Base-by-base conservation (phyloP, 441 rosid genomes). In the Capsella rubella region DNA sequence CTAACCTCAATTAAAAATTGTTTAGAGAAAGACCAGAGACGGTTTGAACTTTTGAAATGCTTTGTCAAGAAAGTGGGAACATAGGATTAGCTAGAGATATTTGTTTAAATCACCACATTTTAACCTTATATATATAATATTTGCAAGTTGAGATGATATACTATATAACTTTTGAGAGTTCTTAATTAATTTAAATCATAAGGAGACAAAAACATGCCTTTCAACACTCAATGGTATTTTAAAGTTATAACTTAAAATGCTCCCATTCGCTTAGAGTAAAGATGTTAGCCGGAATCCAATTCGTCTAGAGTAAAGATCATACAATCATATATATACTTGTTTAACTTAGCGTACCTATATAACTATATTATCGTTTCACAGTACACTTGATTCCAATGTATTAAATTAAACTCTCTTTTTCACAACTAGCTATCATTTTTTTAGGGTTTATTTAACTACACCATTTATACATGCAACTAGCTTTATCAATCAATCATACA, bases 31-130 rank as follows among this genome's bases (percentile, higher is more conserved):
- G 56, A 37, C 13, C 47, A 56, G 4, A 55, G 12, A 13, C 43
- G 15, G 15, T 14, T 21, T 73, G n/a, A 9, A 8, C 40, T 37
- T 37, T 37, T 37, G 12, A 2, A 57, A 18, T 29, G 29, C 18
- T 66, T 65, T 49, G 65, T 32, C 47, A 29, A 50, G 67, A 49
- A 40, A 39, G 50, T 71, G 67, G 60, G 71, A 64, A 46, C 50
- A 64, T 45, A 64, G 64, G 31, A 46, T 45, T 45, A 16, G 18
- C 18, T 16, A 45, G 7, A 45, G 11, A 21, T 39, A 6, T 45
- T 43, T 34, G 18, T 16, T 34, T 6, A 43, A 54, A 31, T 9
- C 34, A 8, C 53, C 43, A 43, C 25, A 11, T 5, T 67, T 52
- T 15, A 52, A 43, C 35, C 11, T 56, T 57, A 69, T 18, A 64